These are phyloP conservation scores for Auricularia sp. DNA, from an alignment of 768 basidiomycete genomes.

Conservation along the genomic window DNA sequence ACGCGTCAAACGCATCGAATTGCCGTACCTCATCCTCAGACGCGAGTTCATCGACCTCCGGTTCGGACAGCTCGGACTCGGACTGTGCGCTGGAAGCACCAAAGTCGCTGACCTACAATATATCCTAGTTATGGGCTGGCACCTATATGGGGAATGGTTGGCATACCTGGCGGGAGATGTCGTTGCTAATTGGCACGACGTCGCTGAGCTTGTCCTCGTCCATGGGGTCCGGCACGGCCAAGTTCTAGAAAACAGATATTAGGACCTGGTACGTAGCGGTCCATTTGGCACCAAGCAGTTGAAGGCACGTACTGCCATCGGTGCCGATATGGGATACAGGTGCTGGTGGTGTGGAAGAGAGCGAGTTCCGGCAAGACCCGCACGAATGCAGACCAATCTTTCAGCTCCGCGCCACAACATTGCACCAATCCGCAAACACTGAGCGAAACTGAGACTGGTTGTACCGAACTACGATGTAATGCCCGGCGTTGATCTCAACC, in stretches of 20 bases:
- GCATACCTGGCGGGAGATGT: constrained; percentile 77
- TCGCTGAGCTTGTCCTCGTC: constrained; percentile 85
- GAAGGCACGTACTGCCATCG: not conserved
- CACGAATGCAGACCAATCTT: no score
- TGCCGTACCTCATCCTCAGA: constrained; percentile 31
- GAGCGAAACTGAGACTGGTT: no score
- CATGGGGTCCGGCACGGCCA: constrained; percentile 13
- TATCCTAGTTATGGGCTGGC: constrained; percentile 19
- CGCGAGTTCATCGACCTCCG: constrained; percentile 50
- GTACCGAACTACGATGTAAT: no score
- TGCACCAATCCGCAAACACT: no score
- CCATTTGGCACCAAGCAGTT: not conserved
- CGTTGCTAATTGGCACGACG: constrained; percentile 74
- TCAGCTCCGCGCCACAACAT: no score
- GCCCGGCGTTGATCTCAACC: no score
- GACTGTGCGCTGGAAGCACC: constrained; percentile 53
- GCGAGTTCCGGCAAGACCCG: not conserved
- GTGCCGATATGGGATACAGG: not conserved
- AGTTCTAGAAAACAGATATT: not conserved
- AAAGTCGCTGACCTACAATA: constrained; percentile 50
- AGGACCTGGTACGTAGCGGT: no score
- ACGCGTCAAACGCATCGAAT: constrained; percentile 5
- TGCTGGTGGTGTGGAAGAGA: not conserved
- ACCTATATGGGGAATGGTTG: not conserved
- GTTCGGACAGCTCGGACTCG: constrained; percentile 36